phyloP scores from a whole-genome alignment of 225 moss, liverwort and hornwort genomes.

The Thuidium tamariscinum region DNA sequence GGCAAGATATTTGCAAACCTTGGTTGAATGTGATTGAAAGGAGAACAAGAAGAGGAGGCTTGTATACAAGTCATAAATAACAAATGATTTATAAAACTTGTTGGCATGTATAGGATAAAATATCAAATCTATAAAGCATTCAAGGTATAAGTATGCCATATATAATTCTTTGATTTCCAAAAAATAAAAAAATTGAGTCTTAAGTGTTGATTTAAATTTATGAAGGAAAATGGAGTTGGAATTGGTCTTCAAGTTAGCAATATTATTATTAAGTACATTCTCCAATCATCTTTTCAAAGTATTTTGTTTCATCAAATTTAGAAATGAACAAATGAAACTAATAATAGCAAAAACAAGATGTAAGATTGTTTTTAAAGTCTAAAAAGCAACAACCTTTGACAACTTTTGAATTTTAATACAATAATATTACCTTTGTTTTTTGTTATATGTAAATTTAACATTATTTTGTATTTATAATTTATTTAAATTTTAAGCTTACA shows the following conservation, averaged over 20 bases:
- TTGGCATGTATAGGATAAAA: too few relatives aligned
- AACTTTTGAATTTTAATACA: not conserved
- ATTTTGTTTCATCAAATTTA: not conserved
- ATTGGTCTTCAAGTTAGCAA: not conserved
- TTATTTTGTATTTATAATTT: not conserved
- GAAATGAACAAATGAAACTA: not conserved
- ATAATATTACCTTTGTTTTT: not conserved
- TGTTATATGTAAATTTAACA: not conserved
- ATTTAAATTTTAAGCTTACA: not conserved
- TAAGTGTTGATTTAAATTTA: not conserved
- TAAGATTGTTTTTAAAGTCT: not conserved
- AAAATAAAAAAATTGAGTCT: rapidly evolving
- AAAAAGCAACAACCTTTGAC: not conserved
- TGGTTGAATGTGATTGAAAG: too few relatives aligned
- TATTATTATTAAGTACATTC: not conserved
- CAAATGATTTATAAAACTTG: too few relatives aligned
- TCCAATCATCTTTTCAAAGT: not conserved
- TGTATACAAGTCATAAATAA: too few relatives aligned
- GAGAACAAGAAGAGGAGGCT: too few relatives aligned
- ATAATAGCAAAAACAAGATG: not conserved
- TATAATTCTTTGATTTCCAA: not conserved
- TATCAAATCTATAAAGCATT: too few relatives aligned
- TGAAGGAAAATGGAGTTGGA: rapidly evolving
- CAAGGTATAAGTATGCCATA: too few relatives aligned
- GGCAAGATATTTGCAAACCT: too few relatives aligned